These are phyloP conservation scores for Penicillium brevicompactum DNA, from an alignment of 2,329 filamentous ascomycete species.

Conservation along the genomic window DNA sequence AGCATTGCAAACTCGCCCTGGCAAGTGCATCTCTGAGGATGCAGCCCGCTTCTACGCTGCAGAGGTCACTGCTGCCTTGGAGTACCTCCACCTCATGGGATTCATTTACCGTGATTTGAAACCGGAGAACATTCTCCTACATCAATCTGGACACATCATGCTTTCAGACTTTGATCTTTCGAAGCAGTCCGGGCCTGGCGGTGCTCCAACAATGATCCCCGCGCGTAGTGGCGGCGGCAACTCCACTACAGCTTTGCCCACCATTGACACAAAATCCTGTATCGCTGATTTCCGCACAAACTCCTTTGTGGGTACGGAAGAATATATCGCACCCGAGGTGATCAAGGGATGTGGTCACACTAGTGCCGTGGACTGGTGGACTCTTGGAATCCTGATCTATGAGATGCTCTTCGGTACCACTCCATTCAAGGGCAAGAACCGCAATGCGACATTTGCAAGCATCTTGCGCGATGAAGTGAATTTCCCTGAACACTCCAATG, in stretches of 20 bases:
- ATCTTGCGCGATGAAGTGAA: conserved; percentile 94
- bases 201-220: conserved; percentile 96
- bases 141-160: conserved; percentile 99
- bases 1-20: conserved; percentile 91
- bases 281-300: conserved; percentile 98
- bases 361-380: conserved; percentile 99
- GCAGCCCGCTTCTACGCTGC: conserved; percentile 96
- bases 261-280: conserved; percentile 98
- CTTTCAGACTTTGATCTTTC: conserved; percentile 97
- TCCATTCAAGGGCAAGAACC: conserved; percentile 98
- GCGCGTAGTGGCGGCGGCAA: conserved; percentile 73
- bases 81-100: conserved; percentile 97
- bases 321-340: conserved; percentile 98
- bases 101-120: conserved; percentile 99
- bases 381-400: conserved; percentile 92
- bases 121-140: conserved; percentile 94
- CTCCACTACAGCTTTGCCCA: conserved; percentile 81
- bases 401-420: conserved; percentile 99
- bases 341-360: conserved; percentile 99
- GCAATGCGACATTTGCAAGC: conserved; percentile 97
- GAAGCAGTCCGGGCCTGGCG: conserved; percentile 94
- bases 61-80: conserved; percentile 92
- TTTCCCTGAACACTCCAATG: conserved; percentile 85
- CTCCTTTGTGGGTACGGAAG: conserved; percentile 96
- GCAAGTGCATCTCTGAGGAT: conserved; percentile 96